These are phyloP conservation scores for Kodamaea fukazawae DNA, from an alignment of 805 yeast species.

Conservation along the genomic window DNA sequence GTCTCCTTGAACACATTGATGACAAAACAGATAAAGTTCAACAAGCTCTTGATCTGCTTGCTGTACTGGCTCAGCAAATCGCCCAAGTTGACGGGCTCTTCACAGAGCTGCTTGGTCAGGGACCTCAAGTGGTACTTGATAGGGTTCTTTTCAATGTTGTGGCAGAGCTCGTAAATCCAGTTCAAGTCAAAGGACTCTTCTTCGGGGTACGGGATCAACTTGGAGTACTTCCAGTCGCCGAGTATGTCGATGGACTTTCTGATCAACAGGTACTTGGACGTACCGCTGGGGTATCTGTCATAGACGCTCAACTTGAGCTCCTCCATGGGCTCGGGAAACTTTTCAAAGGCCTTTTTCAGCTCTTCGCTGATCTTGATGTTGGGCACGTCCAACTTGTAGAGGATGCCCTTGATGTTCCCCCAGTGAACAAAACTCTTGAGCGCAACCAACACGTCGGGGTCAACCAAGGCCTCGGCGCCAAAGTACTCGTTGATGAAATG, in stretches of 20 bases:
- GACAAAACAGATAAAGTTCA: conserved; percentile 28
- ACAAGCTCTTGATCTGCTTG: conserved; percentile 18
- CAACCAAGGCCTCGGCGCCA: conserved; percentile 38
- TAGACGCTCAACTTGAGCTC: conserved; percentile 40
- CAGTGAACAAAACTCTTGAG: conserved; percentile 53
- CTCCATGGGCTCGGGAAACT: conserved; percentile 41
- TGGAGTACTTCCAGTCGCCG: conserved; percentile 38
- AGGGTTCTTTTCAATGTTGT: conserved; percentile 47
- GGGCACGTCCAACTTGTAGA: conserved; percentile 41
- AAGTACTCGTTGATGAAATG: conserved; percentile 36
- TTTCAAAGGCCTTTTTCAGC: conserved; percentile 27
- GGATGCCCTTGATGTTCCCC: conserved; percentile 50
- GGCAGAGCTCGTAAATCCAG: conserved; percentile 41
- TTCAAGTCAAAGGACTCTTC: conserved; percentile 21
- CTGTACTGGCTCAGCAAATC: conserved; percentile 28
- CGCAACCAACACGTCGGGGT: conserved; percentile 44
- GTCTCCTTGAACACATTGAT: conserved; percentile 28
- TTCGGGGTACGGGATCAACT: conserved; percentile 36
- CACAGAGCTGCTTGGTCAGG: conserved; percentile 29
- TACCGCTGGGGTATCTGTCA: conserved; percentile 52
- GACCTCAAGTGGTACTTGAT: conserved; percentile 48
- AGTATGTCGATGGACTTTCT: conserved; percentile 37
- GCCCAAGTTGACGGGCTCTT: conserved; percentile 32
- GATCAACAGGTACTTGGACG: conserved; percentile 45
- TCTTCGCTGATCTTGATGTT: conserved; percentile 32